Evolutionary conservation across 805 yeast genomes (phyloP).

Genomic region (Wickerhamiella parazyma): DNA sequence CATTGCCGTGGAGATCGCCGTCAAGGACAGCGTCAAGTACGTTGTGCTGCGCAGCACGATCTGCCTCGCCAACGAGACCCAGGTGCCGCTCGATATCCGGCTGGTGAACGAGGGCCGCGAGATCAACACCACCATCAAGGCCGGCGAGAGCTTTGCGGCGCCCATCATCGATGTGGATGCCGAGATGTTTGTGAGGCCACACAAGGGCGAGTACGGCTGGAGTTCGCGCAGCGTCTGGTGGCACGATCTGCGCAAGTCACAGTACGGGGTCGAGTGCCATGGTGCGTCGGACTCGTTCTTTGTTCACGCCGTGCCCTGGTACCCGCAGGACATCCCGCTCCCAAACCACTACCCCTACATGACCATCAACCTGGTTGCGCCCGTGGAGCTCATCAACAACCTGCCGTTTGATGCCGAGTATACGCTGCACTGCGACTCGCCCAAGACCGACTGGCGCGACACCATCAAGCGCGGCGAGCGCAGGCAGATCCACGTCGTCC

Average conservation of each 20-base stretch:
- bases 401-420: conserved; percentile 71
- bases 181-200: conserved; percentile 48
- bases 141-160: conserved; percentile 48
- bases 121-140: conserved; percentile 32
- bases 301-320: conserved; percentile 60
- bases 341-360: conserved; percentile 72
- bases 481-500: conserved; percentile 69
- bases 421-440: conserved; percentile 61
- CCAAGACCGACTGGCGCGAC: conserved; percentile 53
- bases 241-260: conserved; percentile 41
- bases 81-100: conserved; percentile 36
- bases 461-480: conserved; percentile 48
- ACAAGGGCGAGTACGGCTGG: conserved; percentile 49
- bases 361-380: conserved; percentile 65
- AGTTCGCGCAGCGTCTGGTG: conserved; percentile 49
- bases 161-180: conserved; percentile 58
- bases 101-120: conserved; percentile 23
- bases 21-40: conserved; percentile 65
- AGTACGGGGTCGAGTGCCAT: conserved; percentile 48
- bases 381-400: conserved; percentile 70
- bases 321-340: conserved; percentile 53
- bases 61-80: conserved; percentile 52
- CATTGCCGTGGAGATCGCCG: conserved; percentile 52
- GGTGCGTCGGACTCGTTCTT: conserved; percentile 33
- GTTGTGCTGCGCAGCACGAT: conserved; percentile 69